Base-by-base conservation (phyloP, 805 yeast genomes). In the Metschnikowia drakensbergensis region DNA sequence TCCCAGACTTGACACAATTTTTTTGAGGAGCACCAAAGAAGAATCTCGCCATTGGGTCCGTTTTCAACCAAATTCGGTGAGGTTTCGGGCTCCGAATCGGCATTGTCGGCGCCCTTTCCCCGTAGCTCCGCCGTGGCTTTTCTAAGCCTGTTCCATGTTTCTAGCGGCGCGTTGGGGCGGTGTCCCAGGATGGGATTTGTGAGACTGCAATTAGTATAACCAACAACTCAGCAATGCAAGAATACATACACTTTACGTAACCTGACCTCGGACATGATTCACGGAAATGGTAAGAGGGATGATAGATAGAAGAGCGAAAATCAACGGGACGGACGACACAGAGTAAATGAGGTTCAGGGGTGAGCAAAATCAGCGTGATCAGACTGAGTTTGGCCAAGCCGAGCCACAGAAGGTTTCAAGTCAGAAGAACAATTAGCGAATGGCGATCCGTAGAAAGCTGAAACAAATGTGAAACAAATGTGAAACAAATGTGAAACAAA, bases 141-240 rank as follows among this genome's bases (percentile, higher is more conserved):
- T 53, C 68, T 70, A 51, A 72, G 59, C 50, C 71, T 70, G 48
- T 63, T 66, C 74, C 75, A 72, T 0, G 76, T 63, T 28, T 76
- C 77, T 7, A 68, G 59, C 4, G 75, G 63, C 0, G 75, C 64
- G 22, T 76, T 76, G 28, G 69, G 57, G 47, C 64, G 61, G 52
- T 70, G 64, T 5, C 75, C 77, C 45, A 59, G 60, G 46, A 64
- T 63, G 1, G 70, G 67, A 35, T 64, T 57, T 23, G 70, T 63
- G 43, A 65, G 67, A 31, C 68, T 64, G 26, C 13, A 8, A 53
- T 54, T 50, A 48, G 53, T 48, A 50, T 3, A 34, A 5, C 3
- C 4, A 11, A 5, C 6, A 26, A 23, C 9, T n/a, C 4, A 1
- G 27, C 9, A 22, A 6, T 28, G 30, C 8, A n/a, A 31, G 9